Base-by-base conservation (phyloP, 1,139 yeast genomes). In the Taiozyma onychis region DNA sequence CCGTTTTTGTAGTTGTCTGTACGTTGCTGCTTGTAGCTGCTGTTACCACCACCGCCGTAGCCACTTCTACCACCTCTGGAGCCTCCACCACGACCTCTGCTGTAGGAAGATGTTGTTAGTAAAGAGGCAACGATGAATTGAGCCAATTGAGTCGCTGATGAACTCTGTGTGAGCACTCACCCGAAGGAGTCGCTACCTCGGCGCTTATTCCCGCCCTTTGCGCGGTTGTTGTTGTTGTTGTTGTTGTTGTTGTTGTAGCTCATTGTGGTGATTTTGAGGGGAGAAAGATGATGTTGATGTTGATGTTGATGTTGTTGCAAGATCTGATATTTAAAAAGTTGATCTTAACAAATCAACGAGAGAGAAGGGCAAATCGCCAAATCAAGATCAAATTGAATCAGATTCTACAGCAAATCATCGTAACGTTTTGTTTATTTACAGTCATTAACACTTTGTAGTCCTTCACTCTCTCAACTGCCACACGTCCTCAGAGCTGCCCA, bases 401-500 rank as follows among this genome's bases (percentile, higher is more conserved):
- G 13, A 9, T 28, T 28, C 32, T 28, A 28, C 32, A 28, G 9
- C 9, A 28, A 10, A 9, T 28, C 8, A 11, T 13, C 34, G 14
- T 30, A 13, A 30, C 13, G 7, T 11, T 10, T 30, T 32, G 35
- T 32, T 14, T 32, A 32, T 32, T 32, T 32, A 32, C 35, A 32
- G 35, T 32, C 35, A 32, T 32, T 34, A 21, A 13, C 14, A 14
- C 18, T 18, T 18, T 18, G 18, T 18, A 18, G 18, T 2, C 18
- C 18, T 18, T 24, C 7, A 37, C 11, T 34, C 22, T 34, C 51
- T 70, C 37, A 74, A 70, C 51, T 78, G 78, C 98, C 97, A 91
- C 4, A 89, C 73, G 63, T 87, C 91, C 63, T 90, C 96, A 44
- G 90, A 81, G 57, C 86, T 81, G 9, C 95, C 96, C 43, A 73